These are phyloP conservation scores for Suillus discolor DNA, from an alignment of 768 basidiomycete genomes.

Conservation along the genomic window DNA sequence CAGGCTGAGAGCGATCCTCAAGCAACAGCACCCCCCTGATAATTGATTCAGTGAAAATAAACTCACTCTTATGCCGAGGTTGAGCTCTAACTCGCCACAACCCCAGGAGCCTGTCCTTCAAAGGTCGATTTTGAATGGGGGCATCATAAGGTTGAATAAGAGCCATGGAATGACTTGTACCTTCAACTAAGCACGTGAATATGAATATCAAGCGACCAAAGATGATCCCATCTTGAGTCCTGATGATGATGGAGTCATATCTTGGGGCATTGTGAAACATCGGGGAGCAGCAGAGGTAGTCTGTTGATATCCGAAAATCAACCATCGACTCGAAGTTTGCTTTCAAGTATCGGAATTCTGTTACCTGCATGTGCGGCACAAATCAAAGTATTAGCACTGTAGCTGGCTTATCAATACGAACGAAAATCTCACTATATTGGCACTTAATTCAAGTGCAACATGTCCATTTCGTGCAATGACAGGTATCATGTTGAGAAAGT, in stretches of 20 bases:
- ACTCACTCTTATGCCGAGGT: conserved; percentile 13
- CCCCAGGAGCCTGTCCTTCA: conserved; percentile 26
- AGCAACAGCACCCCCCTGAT: conserved; percentile 30
- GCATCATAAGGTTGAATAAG: conserved; percentile 25
- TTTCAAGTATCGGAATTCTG: conserved; percentile 13
- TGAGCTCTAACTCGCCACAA: conserved; percentile 20
- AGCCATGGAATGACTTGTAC: conserved; percentile 17
- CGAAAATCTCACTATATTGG: too few species aligned
- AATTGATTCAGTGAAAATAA: conserved; percentile 32
- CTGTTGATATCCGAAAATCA: conserved; percentile 14
- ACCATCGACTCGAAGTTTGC: conserved; percentile 23
- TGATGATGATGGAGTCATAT: conserved; percentile 30
- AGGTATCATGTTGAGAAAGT: too few species aligned
- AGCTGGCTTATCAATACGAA: too few species aligned
- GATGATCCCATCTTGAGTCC: conserved; percentile 15
- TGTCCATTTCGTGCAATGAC: too few species aligned
- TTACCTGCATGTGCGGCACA: background rate
- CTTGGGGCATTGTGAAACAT: conserved; percentile 15
- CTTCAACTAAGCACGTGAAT: conserved; percentile 20
- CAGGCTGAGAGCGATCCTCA: conserved; percentile 3
- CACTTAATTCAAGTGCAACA: too few species aligned
- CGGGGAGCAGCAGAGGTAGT: conserved; percentile 20
- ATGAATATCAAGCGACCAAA: conserved; percentile 26
- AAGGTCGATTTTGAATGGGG: conserved; percentile 2
- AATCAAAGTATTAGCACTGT: too few species aligned